Evolutionary conservation across 2,329 filamentous ascomycete species (phyloP).

Genomic region (Graphium sp.): DNA sequence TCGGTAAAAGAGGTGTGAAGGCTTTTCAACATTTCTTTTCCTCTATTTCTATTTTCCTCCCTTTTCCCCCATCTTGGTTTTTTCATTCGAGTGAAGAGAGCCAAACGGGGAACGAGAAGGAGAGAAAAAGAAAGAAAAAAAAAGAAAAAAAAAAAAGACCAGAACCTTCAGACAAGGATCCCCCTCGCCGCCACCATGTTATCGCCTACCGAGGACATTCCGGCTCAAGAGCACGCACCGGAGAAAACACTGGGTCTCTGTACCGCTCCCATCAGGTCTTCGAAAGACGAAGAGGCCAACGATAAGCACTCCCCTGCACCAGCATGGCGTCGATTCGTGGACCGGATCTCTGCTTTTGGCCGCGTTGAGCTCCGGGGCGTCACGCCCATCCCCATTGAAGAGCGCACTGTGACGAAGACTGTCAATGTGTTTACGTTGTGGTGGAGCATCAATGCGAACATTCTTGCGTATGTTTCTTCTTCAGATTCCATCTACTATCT

Average conservation of each 20-base stretch:
- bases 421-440: constrained; percentile 29
- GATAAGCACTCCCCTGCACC: constrained; percentile 6
- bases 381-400: constrained; percentile 21
- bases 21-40: background rate
- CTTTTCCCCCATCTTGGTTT: background rate
- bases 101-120: background rate
- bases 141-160: constrained; percentile 1
- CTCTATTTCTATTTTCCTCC: background rate
- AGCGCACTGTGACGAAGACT: constrained; percentile 20
- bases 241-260: background rate
- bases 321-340: too few species aligned
- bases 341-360: too few species aligned
- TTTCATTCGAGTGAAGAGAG: background rate
- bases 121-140: background rate
- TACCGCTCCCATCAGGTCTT: constrained; percentile 4
- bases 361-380: too few species aligned
- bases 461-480: constrained; percentile 18
- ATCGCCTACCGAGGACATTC: too few species aligned
- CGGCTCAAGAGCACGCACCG: background rate
- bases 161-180: background rate
- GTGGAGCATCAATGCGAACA: constrained; percentile 30
- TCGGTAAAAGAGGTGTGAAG: background rate
- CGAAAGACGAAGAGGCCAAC: constrained; percentile 3
- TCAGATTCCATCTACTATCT: constrained; percentile 4
- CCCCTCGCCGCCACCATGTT: too few species aligned